phyloP scores from a whole-genome alignment of 2,329 filamentous ascomycete species.

The Alternaria sp. region DNA sequence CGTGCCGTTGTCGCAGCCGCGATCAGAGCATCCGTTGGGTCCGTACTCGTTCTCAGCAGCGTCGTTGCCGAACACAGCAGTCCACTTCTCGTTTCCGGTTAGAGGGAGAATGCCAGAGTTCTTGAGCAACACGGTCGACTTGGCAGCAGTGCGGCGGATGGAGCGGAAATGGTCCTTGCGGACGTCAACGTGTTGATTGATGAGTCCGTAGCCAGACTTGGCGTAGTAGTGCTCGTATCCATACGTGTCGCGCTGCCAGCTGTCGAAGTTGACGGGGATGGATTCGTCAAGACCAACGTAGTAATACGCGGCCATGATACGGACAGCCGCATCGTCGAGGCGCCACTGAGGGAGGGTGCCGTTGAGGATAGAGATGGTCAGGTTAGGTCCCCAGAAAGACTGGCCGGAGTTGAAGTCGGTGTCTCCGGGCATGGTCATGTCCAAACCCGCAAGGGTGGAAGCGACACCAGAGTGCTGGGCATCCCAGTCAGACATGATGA shows the following conservation, averaged over 20 bases:
- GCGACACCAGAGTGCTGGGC: constrained; percentile 75
- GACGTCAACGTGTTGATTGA: constrained; percentile 87
- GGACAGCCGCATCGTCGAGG: constrained; percentile 88
- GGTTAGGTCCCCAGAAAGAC: constrained; percentile 84
- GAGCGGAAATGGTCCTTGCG: constrained; percentile 73
- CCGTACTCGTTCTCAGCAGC: constrained; percentile 57
- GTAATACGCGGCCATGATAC: constrained; percentile 75
- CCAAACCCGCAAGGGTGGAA: constrained; percentile 74
- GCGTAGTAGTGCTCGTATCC: constrained; percentile 72
- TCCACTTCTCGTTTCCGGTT: constrained; percentile 56
- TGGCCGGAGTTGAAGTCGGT: constrained; percentile 75
- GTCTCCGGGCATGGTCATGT: constrained; percentile 87
- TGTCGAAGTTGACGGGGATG: constrained; percentile 80
- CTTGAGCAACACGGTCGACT: constrained; percentile 88
- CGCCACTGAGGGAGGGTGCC: constrained; percentile 88
- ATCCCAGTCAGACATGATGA: constrained; percentile 74
- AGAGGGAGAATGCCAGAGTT: constrained; percentile 58
- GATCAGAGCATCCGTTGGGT: constrained; percentile 58
- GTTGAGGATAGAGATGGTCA: constrained; percentile 87
- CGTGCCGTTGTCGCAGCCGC: constrained; percentile 57
- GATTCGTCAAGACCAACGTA: constrained; percentile 66
- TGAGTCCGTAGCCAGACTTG: constrained; percentile 67
- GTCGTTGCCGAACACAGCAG: constrained; percentile 61
- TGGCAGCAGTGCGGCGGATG: constrained; percentile 79
- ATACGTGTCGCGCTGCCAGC: constrained; percentile 82